Percentiles rank a stretch among this genome's conserved stretches.
Conservation (phyloP, 78 protist genomes). For the slime mould (Dictyostelium discoideum) region DNA sequence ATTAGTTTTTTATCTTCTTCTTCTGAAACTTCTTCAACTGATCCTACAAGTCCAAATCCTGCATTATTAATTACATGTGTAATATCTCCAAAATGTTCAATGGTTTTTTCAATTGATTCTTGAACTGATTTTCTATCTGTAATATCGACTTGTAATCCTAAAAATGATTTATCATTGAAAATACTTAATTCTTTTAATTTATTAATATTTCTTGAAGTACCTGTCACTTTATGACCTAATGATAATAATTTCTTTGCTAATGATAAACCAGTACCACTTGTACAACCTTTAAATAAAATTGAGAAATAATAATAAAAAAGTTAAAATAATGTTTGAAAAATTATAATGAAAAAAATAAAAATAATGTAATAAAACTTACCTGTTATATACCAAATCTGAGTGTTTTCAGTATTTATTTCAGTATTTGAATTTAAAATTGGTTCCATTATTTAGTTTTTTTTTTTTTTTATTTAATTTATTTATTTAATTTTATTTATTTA, state of each 20-base stretch:
- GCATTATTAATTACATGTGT: constrained; percentile 20
- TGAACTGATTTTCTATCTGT: not conserved
- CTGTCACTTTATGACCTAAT: not conserved
- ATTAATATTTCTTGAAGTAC: not conserved
- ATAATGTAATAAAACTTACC: too few relatives aligned
- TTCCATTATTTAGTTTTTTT: too few relatives aligned
- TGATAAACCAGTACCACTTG: too few relatives aligned
- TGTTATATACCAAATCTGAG: too few relatives aligned
- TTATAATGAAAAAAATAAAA: too few relatives aligned
- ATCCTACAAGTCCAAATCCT: not conserved
- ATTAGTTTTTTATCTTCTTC: not conserved
- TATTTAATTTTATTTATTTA: too few relatives aligned
- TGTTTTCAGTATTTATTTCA: too few relatives aligned
- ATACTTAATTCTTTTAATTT: not conserved
- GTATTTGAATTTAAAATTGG: too few relatives aligned
- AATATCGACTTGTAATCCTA: constrained; percentile 9
- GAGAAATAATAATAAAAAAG: too few relatives aligned
- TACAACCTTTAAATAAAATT: too few relatives aligned
- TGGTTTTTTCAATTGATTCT: constrained; percentile 7
- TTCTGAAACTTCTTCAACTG: not conserved
- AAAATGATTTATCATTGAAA: not conserved
- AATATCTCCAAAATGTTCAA: not conserved
- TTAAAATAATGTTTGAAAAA: too few relatives aligned
- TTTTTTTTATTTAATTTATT: too few relatives aligned
- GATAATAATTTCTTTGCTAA: not conserved